Percentiles rank a stretch among this genome's conserved stretches.
Conservation (phyloP, 331 rosid species). For the Quercus phellos region DNA sequence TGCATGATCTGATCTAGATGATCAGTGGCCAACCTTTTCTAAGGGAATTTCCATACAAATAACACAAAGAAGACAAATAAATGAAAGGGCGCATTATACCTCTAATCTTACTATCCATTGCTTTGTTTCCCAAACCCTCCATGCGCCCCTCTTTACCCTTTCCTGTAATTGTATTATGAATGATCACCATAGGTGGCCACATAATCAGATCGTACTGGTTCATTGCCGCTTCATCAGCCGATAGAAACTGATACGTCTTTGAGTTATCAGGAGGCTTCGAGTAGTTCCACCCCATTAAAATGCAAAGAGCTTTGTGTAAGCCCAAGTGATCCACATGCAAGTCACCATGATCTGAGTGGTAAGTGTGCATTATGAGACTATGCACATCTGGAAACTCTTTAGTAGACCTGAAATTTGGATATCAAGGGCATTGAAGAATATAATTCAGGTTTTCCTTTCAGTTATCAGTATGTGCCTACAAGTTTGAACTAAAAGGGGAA, state of each 20-base stretch:
- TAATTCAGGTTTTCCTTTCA: conserved; percentile 40
- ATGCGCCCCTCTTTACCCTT: conserved; percentile 91
- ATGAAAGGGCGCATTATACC: conserved; percentile 61
- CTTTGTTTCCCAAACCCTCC: conserved; percentile 99
- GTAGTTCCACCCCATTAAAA: conserved; percentile 95
- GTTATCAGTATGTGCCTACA: background rate
- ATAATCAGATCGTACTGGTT: conserved; percentile 87
- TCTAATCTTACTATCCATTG: conserved; percentile 88
- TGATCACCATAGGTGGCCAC: conserved; percentile 99
- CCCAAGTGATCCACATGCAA: conserved; percentile 85
- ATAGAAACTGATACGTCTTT: conserved; percentile 68
- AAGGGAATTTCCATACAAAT: conserved; percentile 21
- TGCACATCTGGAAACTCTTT: conserved; percentile 91
- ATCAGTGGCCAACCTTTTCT: conserved; percentile 5
- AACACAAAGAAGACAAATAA: conserved; percentile 27
- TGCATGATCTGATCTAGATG: conserved; percentile 2
- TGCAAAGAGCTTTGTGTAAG: conserved; percentile 93
- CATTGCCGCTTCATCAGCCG: conserved; percentile 92
- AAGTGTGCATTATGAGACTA: conserved; percentile 88
- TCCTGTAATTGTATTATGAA: conserved; percentile 92
- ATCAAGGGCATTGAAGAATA: conserved; percentile 56
- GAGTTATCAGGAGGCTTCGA: conserved; percentile 83
- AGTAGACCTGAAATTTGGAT: conserved; percentile 90
- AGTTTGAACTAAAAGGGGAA: conserved; percentile 24
- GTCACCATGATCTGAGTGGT: conserved; percentile 73